Evolutionary conservation across 2,329 filamentous ascomycete species (phyloP).

Genomic region (Metarhizium brunneum): DNA sequence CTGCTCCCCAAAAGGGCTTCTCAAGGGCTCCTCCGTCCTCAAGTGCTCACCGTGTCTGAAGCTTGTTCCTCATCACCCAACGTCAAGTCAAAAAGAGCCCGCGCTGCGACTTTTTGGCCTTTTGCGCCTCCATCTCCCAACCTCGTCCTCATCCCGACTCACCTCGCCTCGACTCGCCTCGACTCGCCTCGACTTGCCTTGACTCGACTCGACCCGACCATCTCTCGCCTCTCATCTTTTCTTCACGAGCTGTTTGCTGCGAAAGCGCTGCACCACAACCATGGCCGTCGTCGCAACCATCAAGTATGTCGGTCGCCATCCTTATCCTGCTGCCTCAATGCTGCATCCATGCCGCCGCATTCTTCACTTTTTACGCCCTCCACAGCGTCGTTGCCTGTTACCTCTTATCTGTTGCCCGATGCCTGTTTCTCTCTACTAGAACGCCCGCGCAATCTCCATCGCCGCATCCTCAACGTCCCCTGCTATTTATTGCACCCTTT

Average conservation of each 20-base stretch:
- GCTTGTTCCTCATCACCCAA: background rate
- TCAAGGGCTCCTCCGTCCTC: background rate
- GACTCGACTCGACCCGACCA: background rate
- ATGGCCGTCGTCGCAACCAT: slow-evolving; percentile 56
- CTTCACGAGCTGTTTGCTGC: background rate
- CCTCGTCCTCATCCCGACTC: background rate
- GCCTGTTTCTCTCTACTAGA: background rate
- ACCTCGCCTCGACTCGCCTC: background rate
- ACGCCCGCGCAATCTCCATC: background rate
- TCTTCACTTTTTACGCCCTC: background rate
- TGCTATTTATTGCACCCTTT: background rate
- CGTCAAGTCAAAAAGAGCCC: background rate
- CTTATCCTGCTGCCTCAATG: slow-evolving; percentile 8
- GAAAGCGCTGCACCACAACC: slow-evolving; percentile 18
- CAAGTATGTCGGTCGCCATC: slow-evolving; percentile 42
- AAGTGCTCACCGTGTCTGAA: slow-evolving; percentile 1
- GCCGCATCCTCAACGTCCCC: background rate
- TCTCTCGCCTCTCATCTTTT: background rate
- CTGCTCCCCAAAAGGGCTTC: background rate
- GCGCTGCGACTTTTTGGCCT: slow-evolving; percentile 1
- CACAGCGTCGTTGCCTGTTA: background rate
- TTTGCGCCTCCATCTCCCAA: slow-evolving; percentile 2
- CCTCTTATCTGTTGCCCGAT: background rate
- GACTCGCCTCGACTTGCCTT: background rate
- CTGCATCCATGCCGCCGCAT: slow-evolving; percentile 8